Conservation (phyloP, 139 green algal species). For the Closterium sp. region DNA sequence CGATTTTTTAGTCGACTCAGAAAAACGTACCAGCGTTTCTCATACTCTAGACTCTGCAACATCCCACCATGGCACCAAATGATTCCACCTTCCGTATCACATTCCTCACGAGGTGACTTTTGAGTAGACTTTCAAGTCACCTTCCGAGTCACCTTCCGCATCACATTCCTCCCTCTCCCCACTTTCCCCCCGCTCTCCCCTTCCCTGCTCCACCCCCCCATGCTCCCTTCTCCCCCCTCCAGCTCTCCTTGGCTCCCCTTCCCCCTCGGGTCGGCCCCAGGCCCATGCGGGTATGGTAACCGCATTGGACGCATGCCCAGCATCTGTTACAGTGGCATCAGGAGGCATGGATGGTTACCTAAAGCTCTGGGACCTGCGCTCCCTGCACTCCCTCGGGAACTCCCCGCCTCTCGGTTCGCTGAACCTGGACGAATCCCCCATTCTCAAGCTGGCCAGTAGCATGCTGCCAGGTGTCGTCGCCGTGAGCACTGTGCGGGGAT, state of each 20-base stretch:
- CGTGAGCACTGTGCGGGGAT: slow-evolving; percentile 44
- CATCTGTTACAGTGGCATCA: slow-evolving; percentile 13
- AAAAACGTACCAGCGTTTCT: too few species aligned
- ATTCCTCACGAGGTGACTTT: too few species aligned
- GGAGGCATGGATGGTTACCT: slow-evolving; percentile 21
- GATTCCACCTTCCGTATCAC: too few species aligned
- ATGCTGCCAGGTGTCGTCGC: slow-evolving; percentile 10
- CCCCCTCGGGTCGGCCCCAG: neutral
- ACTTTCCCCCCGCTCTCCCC: too few species aligned
- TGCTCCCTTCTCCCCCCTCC: neutral
- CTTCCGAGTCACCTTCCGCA: too few species aligned
- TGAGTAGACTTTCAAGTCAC: too few species aligned
- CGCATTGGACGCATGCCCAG: neutral
- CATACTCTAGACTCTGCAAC: too few species aligned
- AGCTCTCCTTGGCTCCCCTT: neutral
- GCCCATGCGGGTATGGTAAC: neutral
- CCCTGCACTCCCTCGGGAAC: slow-evolving; percentile 9
- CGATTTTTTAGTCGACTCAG: too few species aligned
- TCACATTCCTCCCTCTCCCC: neutral
- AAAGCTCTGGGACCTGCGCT: slow-evolving; percentile 44
- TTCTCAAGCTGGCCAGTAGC: slow-evolving; percentile 46
- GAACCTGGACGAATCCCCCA: slow-evolving; percentile 35
- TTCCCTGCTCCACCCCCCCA: too few species aligned
- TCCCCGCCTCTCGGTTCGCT: neutral
- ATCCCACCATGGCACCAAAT: too few species aligned